Evolutionary conservation across 176 grass and related monocot species (phyloP), one percentile per base, ranked within the genome.

Genomic region (Dactylis glomerata): DNA sequence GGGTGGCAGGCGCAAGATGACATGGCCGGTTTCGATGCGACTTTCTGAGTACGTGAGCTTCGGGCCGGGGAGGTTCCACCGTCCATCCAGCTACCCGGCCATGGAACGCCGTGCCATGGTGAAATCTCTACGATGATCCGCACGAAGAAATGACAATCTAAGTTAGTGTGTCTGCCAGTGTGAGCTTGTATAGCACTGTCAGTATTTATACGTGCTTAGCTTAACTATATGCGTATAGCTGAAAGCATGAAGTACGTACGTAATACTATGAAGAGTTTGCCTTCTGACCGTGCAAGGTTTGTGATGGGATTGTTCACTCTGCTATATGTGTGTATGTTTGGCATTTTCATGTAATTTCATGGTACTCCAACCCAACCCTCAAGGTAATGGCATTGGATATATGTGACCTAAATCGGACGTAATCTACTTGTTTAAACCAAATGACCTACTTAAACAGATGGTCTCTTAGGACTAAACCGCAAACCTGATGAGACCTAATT

Each of bases 1-100:
- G 82, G 67, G 23, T 92, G 85, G 81, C 80, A 86, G 66, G 27
- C 19, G 27, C 76, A 76, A 33, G 83, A 86, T 68, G 89, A 87
- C 32, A 80, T 81, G 68, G 3, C 69, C 10, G 85, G 85, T 41
- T 82, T 87, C 6, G 85, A 91, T 50, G 69, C 81, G 9, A 1
- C 66, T 68, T 87, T 51, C 58, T 90, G 75, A 83, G 50, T 57
- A 41, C 5, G 4, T 15, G 38, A 44, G 24, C 42, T 10, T 73
- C 70, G 17, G 70, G 41, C 7, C 8, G 6, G 13, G 23, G 41
- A 73, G 6, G 42, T 73, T 73, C 69, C 10, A 10, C 10, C 65
- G 65, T 38, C 34, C 65, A 1, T 68, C 33, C 23, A 12, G 68
- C 68, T 40, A 20, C 66, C 66, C 10, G 20, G 36, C 22, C 68